Conservation (phyloP, 2,329 filamentous ascomycete genomes). For the Colletotrichum sp. region DNA sequence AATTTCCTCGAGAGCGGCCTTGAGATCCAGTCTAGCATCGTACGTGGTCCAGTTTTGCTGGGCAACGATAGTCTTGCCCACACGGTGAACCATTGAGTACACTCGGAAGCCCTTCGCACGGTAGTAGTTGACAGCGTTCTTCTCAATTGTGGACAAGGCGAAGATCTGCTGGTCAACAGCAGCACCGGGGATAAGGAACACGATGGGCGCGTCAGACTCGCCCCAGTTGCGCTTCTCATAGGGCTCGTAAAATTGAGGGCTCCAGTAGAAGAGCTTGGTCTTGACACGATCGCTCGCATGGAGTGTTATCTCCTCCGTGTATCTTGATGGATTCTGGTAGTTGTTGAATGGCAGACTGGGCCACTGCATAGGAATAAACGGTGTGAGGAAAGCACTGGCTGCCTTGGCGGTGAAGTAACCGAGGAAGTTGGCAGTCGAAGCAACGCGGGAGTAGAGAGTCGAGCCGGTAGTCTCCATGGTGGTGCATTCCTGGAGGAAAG, state of each 20-base stretch:
- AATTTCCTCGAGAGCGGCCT: conserved; percentile 59
- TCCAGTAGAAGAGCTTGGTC: conserved; percentile 62
- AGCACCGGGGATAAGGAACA: conserved; percentile 68
- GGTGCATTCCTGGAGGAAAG: conserved; percentile 60
- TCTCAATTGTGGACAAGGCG: conserved; percentile 64
- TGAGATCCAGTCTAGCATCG: conserved; percentile 64
- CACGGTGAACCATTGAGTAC: conserved; percentile 63
- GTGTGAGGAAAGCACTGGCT: conserved; percentile 56
- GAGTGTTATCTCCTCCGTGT: conserved; percentile 47
- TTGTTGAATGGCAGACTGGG: conserved; percentile 50
- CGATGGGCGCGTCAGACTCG: conserved; percentile 42
- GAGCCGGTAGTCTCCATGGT: conserved; percentile 57
- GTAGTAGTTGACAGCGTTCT: conserved; percentile 69
- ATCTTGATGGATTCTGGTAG: conserved; percentile 55
- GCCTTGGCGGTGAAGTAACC: conserved; percentile 61
- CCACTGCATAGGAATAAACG: conserved; percentile 60
- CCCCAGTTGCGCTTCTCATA: conserved; percentile 24
- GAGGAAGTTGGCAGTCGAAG: conserved; percentile 56
- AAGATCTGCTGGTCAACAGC: conserved; percentile 69
- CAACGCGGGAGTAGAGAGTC: conserved; percentile 46
- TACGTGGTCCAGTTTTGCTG: conserved; percentile 62
- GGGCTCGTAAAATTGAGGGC: conserved; percentile 43
- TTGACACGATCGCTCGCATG: conserved; percentile 56
- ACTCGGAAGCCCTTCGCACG: conserved; percentile 64
- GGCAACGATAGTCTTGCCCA: conserved; percentile 56